Percentiles rank a stretch among this genome's conserved stretches.
Evolutionary conservation across 2,329 filamentous ascomycete genomes (phyloP).

Genomic region (Lachnellula subtilissima): DNA sequence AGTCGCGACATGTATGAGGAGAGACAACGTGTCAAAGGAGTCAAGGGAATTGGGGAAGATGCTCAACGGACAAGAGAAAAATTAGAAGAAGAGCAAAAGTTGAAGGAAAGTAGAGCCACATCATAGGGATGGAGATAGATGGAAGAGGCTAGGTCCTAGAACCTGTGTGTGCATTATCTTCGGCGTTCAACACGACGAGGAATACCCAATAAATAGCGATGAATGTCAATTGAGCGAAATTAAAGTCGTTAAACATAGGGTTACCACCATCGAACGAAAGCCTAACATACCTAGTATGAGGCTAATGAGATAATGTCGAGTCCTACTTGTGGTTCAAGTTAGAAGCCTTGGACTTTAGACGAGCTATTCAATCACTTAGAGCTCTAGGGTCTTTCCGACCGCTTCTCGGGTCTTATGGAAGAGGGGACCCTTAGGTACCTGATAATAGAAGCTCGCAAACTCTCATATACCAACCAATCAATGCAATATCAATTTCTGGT

Average conservation of each 20-base stretch:
- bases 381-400: no score
- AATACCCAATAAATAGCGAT: slow-evolving; percentile 5
- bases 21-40: slow-evolving; percentile 81
- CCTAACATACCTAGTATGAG: no score
- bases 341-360: no score
- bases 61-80: slow-evolving; percentile 57
- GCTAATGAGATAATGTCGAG: no score
- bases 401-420: no score
- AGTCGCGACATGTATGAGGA: slow-evolving; percentile 87
- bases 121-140: background rate
- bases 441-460: no score
- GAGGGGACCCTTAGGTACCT: no score
- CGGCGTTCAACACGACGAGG: slow-evolving; percentile 24
- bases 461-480: background rate
- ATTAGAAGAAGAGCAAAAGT: slow-evolving; percentile 43
- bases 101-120: slow-evolving; percentile 17
- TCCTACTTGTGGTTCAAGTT: no score
- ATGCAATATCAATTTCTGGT: background rate
- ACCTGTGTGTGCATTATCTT: slow-evolving; percentile 15
- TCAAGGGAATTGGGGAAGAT: slow-evolving; percentile 75
- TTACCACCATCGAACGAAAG: no score
- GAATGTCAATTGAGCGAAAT: no score
- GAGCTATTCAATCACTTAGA: no score
- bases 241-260: no score
- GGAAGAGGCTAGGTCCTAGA: background rate